phyloP scores from a whole-genome alignment of 345 rosid genomes.

The Populus nigra region DNA sequence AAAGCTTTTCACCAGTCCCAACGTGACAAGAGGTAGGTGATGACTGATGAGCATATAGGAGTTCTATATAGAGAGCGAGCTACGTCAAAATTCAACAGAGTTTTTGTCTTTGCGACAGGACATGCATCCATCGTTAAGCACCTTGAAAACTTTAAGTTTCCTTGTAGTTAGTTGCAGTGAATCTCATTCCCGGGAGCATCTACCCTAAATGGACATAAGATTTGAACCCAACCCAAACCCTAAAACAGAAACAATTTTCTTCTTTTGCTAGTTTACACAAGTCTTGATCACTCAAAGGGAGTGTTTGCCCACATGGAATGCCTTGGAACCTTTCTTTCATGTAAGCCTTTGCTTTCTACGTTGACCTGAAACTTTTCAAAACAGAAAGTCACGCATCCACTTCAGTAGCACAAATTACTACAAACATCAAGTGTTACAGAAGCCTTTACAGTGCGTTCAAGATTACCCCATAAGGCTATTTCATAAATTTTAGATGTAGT shows the following conservation, averaged over 20 bases:
- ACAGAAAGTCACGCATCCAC: slow-evolving; percentile 35
- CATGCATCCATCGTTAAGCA: neutral
- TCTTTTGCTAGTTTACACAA: slow-evolving; percentile 6
- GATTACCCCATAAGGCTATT: neutral
- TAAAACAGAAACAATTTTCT: slow-evolving; percentile 9
- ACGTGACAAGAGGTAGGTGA: neutral
- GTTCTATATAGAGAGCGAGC: neutral
- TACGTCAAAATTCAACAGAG: neutral
- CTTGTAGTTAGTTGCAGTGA: slow-evolving; percentile 15
- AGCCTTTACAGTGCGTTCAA: slow-evolving; percentile 25
- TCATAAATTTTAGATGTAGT: slow-evolving; percentile 6
- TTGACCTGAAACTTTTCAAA: slow-evolving; percentile 47
- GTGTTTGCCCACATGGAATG: slow-evolving; percentile 61
- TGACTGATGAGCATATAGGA: neutral
- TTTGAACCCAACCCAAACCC: slow-evolving; percentile 16
- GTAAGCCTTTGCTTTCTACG: slow-evolving; percentile 57
- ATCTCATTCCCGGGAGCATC: slow-evolving; percentile 43
- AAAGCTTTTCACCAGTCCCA: neutral
- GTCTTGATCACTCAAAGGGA: slow-evolving; percentile 41
- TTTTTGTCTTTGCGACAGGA: neutral
- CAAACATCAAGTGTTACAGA: slow-evolving; percentile 20
- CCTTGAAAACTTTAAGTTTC: slow-evolving; percentile 9
- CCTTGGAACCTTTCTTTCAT: slow-evolving; percentile 71
- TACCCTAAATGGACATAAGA: slow-evolving; percentile 23
- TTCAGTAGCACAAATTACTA: slow-evolving; percentile 32